phyloP scores from a whole-genome alignment of 2,329 filamentous ascomycete genomes.

The Cladophialophora exuberans region DNA sequence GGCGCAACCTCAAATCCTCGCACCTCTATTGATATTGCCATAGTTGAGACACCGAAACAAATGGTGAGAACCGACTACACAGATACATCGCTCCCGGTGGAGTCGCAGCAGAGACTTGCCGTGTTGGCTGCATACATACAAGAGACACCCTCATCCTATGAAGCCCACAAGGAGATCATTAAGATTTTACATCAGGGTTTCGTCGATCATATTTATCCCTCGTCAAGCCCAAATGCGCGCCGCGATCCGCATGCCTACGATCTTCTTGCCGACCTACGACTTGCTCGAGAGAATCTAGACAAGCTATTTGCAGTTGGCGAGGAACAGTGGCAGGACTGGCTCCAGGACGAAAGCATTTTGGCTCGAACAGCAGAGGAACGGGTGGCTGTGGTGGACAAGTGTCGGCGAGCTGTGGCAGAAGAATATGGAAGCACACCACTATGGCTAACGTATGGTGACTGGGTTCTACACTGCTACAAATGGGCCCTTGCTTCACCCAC shows the following conservation, averaged over 20 bases:
- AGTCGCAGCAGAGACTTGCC: constrained; percentile 46
- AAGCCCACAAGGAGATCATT: constrained; percentile 51
- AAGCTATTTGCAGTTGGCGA: constrained; percentile 66
- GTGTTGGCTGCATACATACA: constrained; percentile 48
- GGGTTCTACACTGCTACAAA: constrained; percentile 60
- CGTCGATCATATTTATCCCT: constrained; percentile 50
- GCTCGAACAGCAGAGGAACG: constrained; percentile 61
- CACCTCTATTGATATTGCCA: constrained; percentile 49
- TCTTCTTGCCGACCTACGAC: constrained; percentile 50
- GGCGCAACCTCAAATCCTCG: constrained; percentile 36
- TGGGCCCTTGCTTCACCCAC: constrained; percentile 48
- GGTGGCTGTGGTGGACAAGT: constrained; percentile 62
- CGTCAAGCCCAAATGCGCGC: constrained; percentile 47
- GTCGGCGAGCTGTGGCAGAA: constrained; percentile 61
- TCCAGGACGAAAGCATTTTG: constrained; percentile 64
- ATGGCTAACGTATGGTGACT: constrained; percentile 66
- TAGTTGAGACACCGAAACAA: constrained; percentile 48
- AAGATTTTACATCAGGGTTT: constrained; percentile 52
- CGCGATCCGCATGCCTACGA: constrained; percentile 51
- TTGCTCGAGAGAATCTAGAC: constrained; percentile 61
- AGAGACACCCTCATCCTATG: constrained; percentile 51
- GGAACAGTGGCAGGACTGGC: constrained; percentile 65
- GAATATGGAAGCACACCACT: constrained; percentile 64
- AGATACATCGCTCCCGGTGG: constrained; percentile 45
- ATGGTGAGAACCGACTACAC: constrained; percentile 45